Evolutionary conservation across 768 basidiomycete species (phyloP), one percentile per base, ranked within the genome.

Genomic region (Harrya chromipes): DNA sequence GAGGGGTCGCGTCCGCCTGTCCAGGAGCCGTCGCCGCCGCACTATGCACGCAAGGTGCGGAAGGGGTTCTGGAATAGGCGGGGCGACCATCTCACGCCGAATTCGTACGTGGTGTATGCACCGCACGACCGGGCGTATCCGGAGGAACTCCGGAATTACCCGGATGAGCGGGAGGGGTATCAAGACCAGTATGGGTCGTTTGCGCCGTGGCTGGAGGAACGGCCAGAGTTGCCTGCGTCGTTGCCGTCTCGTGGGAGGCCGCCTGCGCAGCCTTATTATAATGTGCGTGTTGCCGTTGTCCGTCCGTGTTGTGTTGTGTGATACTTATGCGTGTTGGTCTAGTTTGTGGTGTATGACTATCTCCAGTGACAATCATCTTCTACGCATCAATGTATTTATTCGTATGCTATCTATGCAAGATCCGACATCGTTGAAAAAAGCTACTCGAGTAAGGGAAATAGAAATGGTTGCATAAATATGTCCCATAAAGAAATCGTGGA

Each of bases 1-100:
- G 68, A 66, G n/a, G 54, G 55, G 9, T 62, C 70, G 4, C 53
- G 62, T 7, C 60, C 62, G 19, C 68, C 64, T 0, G 44, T 36
- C 0, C 68, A 70, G 39, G 64, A 62, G 31, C 57, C 64, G 8
- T 61, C 67, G 39, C 71, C 70, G 12, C 52, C 64, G 16, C 49
- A 48, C 19, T 63, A 67, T 46, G 45, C 67, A 27, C 59, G 52
- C 52, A 69, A 73, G 50, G 45, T 72, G 9, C 82, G 85, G 17
- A 67, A 67, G 29, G 87, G 87, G 1, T 81, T 71, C 56, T 90
- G 87, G 87, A 90, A 90, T 55, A 61, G 76, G n/a, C 80, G 86
- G 2, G 87, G 87, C 0, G 87, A 90, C 61, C 80, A 87, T 56
- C 74, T 85, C 43, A 84, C 82, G 19, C 45, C 63, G 19, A 66